Base-by-base conservation (phyloP, 2,329 filamentous ascomycete species). In the Beauveria bassiana region DNA sequence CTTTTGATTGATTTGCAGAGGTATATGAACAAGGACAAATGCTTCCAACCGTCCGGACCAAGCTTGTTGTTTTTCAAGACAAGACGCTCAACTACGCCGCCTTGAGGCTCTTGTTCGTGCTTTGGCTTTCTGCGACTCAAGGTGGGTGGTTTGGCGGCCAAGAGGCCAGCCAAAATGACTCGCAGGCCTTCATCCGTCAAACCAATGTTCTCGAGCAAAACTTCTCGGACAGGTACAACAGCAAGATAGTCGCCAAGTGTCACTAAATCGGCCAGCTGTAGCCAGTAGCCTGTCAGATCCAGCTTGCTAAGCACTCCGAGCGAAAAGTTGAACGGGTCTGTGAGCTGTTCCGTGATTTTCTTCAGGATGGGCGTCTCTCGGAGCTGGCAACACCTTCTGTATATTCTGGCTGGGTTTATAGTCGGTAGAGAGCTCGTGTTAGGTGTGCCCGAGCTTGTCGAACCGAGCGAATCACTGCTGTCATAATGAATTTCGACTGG, bases 221-320 rank as follows among this genome's bases (percentile, higher is more conserved):
- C 76, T 69, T 96, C 91, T 66, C 90, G 88, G 3, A 98, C 87
- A 0, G 95, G 93, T 0, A 98, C 93, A 7, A 99, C 86, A 5
- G 95, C 93, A 46, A 99, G 80, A 79, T 93, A 99, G 71, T 99
- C 95, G 55, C 93, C 91, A 2, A 99, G 80, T 0, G 95, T 97
- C 56, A 93, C 75, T 28, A 96, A 81, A 71, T 99, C 95, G 3
- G 88, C 83, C 51, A 96, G 75, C 63, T 93, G 89, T 75, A 99
- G 82, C 71, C 87, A 87, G 65, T 95, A 96, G 18, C 90, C 90
- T 0, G 88, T 92, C 24, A 98, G 79, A 71, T 98, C 90, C 9
- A 99, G 78, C 70, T 87, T 90, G 60, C 86, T 85, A 1, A 98
- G 89, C 16, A 91, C 82, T n/a, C 93, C 92, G 49, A 86, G 74